Evolutionary conservation across 768 basidiomycete species (phyloP).

Genomic region (Hortiboletus flavorubellus): DNA sequence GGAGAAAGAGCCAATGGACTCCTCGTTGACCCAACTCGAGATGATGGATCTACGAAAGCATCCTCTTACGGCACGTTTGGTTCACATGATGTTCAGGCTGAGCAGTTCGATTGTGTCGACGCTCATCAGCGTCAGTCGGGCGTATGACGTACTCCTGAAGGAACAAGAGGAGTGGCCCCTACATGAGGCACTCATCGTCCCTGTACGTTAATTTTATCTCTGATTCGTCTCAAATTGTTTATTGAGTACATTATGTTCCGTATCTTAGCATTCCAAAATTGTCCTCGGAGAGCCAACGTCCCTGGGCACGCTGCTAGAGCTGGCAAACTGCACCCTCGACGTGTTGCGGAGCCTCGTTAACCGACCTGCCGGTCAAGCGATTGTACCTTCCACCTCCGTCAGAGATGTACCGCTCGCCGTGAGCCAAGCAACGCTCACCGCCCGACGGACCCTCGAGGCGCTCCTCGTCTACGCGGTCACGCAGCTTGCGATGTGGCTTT

Average conservation of each 20-base stretch:
- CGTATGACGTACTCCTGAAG: constrained; percentile 61
- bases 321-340: constrained; percentile 75
- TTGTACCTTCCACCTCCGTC: constrained; percentile 35
- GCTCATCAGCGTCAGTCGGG: constrained; percentile 65
- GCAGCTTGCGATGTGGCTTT: constrained; percentile 76
- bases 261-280: constrained; percentile 74
- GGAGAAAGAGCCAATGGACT: constrained; percentile 52
- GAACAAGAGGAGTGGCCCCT: constrained; percentile 72
- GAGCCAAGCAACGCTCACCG: constrained; percentile 52
- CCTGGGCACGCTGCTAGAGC: constrained; percentile 81
- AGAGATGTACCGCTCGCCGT: constrained; percentile 43
- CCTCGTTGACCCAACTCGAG: constrained; percentile 39
- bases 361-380: constrained; percentile 55
- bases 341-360: constrained; percentile 64
- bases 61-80: constrained; percentile 67
- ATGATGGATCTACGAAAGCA: constrained; percentile 62
- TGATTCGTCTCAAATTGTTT: neutral
- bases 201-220: constrained; percentile 45
- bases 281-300: constrained; percentile 81
- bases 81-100: constrained; percentile 68
- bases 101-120: constrained; percentile 68
- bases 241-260: neutral
- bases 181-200: constrained; percentile 64
- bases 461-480: constrained; percentile 69
- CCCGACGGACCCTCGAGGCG: constrained; percentile 62